Evolutionary conservation across 192 early-diverging fungal species (phyloP).

Genomic region (Oehlia diaphana): DNA sequence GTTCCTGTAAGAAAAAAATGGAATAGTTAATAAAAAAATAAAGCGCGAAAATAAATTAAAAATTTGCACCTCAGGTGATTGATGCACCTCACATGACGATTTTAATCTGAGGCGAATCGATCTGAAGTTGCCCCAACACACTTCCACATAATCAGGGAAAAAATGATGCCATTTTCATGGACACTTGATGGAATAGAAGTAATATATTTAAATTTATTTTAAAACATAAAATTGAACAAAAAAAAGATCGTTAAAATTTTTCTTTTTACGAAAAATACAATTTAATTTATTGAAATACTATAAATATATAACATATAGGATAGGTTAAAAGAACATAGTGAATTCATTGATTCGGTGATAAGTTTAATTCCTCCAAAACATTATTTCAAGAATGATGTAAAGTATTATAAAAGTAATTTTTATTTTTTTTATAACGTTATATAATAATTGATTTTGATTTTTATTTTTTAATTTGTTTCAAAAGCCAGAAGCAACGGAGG

Average conservation of each 20-base stretch:
- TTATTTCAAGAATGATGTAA: conserved; percentile 30
- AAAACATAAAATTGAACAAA: no score
- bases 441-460: not conserved
- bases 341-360: conserved; percentile 4
- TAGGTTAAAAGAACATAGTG: conserved; percentile 21
- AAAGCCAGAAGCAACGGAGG: not conserved
- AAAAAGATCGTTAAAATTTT: no score
- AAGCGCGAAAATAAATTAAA: no score
- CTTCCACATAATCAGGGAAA: no score
- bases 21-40: no score
- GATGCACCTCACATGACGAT: no score
- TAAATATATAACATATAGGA: not conserved
- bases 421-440: not conserved
- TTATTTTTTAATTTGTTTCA: not conserved
- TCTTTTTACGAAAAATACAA: not conserved
- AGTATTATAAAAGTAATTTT: not conserved
- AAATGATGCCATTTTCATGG: not conserved
- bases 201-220: not conserved
- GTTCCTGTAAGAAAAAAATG: no score
- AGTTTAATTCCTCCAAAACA: conserved; percentile 30
- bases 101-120: no score
- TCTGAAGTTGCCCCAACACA: no score
- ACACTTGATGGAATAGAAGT: conserved; percentile 1
- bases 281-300: not conserved
- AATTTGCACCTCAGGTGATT: no score